phyloP scores from a whole-genome alignment of 2,329 filamentous ascomycete genomes.

The Talaromyces albobiverticillius region DNA sequence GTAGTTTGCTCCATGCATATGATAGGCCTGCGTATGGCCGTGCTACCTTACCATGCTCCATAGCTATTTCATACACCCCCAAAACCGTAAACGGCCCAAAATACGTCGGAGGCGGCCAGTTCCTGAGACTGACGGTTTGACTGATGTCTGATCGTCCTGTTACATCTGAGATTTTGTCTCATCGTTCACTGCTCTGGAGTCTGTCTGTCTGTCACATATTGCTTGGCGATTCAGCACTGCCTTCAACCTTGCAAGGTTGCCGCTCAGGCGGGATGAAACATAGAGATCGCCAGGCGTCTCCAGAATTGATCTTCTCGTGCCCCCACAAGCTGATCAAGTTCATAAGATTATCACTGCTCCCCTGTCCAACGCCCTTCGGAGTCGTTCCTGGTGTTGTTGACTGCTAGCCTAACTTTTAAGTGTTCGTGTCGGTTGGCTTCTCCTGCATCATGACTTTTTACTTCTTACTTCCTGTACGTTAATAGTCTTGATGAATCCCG shows the following conservation, averaged over 20 bases:
- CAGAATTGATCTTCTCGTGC: conserved; percentile 1
- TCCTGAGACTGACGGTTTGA: background rate
- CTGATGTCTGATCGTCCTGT: background rate
- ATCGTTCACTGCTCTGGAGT: background rate
- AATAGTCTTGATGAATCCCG: too few species aligned
- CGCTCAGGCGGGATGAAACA: background rate
- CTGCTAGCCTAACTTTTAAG: too few species aligned
- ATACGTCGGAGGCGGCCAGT: too few species aligned
- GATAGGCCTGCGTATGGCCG: background rate
- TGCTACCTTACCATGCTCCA: background rate
- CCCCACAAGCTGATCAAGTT: background rate
- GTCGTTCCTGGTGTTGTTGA: too few species aligned
- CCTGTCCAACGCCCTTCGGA: too few species aligned
- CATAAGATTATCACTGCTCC: too few species aligned
- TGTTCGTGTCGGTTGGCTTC: too few species aligned
- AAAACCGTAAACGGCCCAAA: too few species aligned
- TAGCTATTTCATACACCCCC: background rate
- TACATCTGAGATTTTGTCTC: background rate
- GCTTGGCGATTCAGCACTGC: conserved; percentile 4
- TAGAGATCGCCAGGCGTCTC: conserved; percentile 5
- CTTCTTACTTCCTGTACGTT: too few species aligned
- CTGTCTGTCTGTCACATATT: background rate
- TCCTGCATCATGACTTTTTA: too few species aligned
- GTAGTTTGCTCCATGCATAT: background rate
- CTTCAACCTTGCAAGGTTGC: background rate